These are phyloP conservation scores for Manihot esculenta DNA, from an alignment of 441 rosid species.

Conservation along the genomic window DNA sequence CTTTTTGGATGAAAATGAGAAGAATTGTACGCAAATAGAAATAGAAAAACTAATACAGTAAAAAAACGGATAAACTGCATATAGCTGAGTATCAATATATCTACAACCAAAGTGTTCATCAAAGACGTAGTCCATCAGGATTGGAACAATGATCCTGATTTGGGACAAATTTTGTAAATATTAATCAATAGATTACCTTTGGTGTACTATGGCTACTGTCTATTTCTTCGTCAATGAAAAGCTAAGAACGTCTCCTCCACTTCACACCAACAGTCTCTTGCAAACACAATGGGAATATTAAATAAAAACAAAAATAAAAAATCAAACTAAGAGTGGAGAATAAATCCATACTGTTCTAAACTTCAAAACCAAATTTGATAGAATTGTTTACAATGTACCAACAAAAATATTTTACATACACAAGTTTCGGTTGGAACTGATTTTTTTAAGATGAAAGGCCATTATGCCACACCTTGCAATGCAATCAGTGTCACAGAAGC, in stretches of 20 bases:
- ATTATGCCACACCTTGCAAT: constrained; percentile 81
- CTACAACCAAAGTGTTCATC: constrained; percentile 16
- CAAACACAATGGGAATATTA: constrained; percentile 77
- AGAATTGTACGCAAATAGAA: background rate
- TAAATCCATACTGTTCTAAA: constrained; percentile 37
- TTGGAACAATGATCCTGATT: constrained; percentile 26
- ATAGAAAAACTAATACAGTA: background rate
- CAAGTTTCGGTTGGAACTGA: constrained; percentile 64
- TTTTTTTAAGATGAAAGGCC: constrained; percentile 47
- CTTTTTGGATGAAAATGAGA: background rate
- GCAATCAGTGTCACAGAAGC: constrained; percentile 65
- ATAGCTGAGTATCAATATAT: background rate
- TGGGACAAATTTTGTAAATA: constrained; percentile 30
- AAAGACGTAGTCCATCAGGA: constrained; percentile 14
- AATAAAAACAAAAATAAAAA: background rate
- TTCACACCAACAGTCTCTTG: constrained; percentile 87
- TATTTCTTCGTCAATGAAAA: constrained; percentile 68
- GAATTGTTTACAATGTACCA: constrained; percentile 53
- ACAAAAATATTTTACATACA: constrained; percentile 60
- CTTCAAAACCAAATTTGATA: constrained; percentile 38
- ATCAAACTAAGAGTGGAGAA: constrained; percentile 16
- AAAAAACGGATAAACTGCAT: background rate
- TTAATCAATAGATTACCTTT: constrained; percentile 62
- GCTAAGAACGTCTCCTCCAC: constrained; percentile 70
- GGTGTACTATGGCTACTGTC: constrained; percentile 43